A percentile compares a stretch with the other conserved stretches of the same genome.
Conservation (phyloP, 2,329 filamentous ascomycete genomes). For the Talaromyces sp. region DNA sequence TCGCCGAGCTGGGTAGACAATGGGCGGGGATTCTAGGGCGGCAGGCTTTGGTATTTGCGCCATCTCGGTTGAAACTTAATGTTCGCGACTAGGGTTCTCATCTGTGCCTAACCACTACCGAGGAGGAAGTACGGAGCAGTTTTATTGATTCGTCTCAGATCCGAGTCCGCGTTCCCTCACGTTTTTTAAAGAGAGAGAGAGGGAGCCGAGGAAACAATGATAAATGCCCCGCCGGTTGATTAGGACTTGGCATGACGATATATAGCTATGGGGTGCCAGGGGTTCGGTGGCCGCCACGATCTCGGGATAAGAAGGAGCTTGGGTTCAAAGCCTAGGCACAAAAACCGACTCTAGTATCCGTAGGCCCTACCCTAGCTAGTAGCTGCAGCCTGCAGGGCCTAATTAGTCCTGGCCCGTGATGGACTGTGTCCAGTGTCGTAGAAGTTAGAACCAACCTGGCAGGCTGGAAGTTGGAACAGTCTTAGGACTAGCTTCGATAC, state of each 20-base stretch:
- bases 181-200: neutral
- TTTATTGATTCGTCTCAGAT: neutral
- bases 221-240: neutral
- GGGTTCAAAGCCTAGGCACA: neutral
- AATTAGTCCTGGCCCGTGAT: neutral
- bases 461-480: neutral
- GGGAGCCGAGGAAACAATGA: neutral
- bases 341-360: neutral
- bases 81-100: neutral
- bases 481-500: neutral
- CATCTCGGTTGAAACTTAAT: neutral
- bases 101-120: neutral
- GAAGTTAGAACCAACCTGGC: no score
- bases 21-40: neutral
- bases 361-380: no score
- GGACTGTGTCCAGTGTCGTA: neutral
- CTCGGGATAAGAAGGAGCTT: conserved; percentile 11
- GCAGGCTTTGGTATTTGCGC: neutral
- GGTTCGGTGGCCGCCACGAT: conserved; percentile 6
- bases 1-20: neutral
- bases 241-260: neutral
- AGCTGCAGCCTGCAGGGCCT: neutral
- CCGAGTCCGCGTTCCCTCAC: neutral
- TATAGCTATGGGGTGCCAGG: neutral
- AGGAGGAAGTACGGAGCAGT: neutral